Evolutionary conservation across 2,329 filamentous ascomycete species (phyloP).

Genomic region (Periconia sp.): DNA sequence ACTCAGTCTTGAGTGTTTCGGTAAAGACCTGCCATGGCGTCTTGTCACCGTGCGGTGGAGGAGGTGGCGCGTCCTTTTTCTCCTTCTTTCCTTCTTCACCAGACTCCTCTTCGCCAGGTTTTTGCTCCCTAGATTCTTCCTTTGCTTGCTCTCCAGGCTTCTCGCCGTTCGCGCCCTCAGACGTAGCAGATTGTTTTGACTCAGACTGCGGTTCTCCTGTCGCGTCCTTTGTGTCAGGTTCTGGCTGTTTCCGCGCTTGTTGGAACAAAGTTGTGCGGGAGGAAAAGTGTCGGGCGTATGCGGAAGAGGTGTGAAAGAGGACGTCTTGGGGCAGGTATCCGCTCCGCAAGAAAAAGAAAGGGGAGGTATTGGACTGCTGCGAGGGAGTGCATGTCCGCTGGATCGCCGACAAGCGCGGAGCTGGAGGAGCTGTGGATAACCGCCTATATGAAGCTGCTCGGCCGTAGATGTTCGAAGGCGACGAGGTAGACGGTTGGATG

Average conservation of each 20-base stretch:
- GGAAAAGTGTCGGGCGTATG: slow-evolving; percentile 52
- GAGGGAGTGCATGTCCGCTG: slow-evolving; percentile 22
- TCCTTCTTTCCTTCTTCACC: slow-evolving; percentile 57
- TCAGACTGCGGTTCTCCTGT: slow-evolving; percentile 34
- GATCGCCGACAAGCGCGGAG: slow-evolving; percentile 30
- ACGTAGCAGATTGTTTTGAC: slow-evolving; percentile 50
- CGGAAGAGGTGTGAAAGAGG: slow-evolving; percentile 50
- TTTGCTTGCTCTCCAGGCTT: slow-evolving; percentile 48
- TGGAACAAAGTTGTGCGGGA: slow-evolving; percentile 44
- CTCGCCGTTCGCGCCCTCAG: slow-evolving; percentile 38
- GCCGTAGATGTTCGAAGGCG: slow-evolving; percentile 49
- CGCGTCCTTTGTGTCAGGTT: slow-evolving; percentile 41
- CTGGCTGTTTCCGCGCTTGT: slow-evolving; percentile 43
- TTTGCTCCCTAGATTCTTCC: slow-evolving; percentile 49
- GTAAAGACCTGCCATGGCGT: slow-evolving; percentile 98
- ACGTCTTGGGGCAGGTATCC: slow-evolving; percentile 48
- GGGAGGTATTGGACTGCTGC: slow-evolving; percentile 23
- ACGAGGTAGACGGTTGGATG: slow-evolving; percentile 44
- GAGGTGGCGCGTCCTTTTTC: slow-evolving; percentile 74
- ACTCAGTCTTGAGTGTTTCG: slow-evolving; percentile 92
- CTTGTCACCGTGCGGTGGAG: slow-evolving; percentile 97
- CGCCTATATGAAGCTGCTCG: slow-evolving; percentile 56
- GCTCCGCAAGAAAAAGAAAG: slow-evolving; percentile 49
- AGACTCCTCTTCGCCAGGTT: slow-evolving; percentile 53
- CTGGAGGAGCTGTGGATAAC: slow-evolving; percentile 45